Evolutionary conservation across 768 basidiomycete genomes (phyloP).

Genomic region (Tricholoma flavovirens): DNA sequence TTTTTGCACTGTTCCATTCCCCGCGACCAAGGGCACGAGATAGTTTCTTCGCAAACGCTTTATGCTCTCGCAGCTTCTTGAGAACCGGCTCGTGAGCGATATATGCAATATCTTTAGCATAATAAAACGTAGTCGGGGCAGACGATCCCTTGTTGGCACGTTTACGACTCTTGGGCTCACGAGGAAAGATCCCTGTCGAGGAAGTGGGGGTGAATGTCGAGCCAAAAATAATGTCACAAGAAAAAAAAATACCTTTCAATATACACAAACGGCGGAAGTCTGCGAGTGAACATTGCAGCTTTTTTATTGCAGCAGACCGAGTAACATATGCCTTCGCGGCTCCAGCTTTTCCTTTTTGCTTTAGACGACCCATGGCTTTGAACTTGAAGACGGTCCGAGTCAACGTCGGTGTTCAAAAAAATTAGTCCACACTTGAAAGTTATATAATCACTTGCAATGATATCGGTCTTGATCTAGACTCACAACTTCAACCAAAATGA

Average conservation of each 20-base stretch:
- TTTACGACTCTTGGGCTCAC: constrained; percentile 88
- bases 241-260: constrained; percentile 71
- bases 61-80: constrained; percentile 92
- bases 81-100: constrained; percentile 95
- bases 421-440: neutral
- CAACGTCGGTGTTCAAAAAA: neutral
- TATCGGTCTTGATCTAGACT: constrained; percentile 1
- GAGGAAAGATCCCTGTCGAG: constrained; percentile 85
- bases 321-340: constrained; percentile 91
- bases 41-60: constrained; percentile 96
- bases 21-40: constrained; percentile 87
- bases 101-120: constrained; percentile 96
- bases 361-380: constrained; percentile 74
- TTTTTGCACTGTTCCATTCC: constrained; percentile 95
- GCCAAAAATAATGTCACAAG: neutral
- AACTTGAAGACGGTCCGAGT: no score
- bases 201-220: constrained; percentile 6
- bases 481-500: constrained; percentile 25
- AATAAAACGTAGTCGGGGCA: constrained; percentile 96
- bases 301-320: constrained; percentile 86
- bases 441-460: neutral
- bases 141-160: constrained; percentile 97
- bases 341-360: constrained; percentile 83
- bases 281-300: constrained; percentile 92
- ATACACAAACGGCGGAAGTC: constrained; percentile 98